A percentile compares a stretch with the other conserved stretches of the same genome.
Evolutionary conservation across 2,329 filamentous ascomycete species (phyloP).

Genomic region (Paraphaeosphaeria sporulosa): DNA sequence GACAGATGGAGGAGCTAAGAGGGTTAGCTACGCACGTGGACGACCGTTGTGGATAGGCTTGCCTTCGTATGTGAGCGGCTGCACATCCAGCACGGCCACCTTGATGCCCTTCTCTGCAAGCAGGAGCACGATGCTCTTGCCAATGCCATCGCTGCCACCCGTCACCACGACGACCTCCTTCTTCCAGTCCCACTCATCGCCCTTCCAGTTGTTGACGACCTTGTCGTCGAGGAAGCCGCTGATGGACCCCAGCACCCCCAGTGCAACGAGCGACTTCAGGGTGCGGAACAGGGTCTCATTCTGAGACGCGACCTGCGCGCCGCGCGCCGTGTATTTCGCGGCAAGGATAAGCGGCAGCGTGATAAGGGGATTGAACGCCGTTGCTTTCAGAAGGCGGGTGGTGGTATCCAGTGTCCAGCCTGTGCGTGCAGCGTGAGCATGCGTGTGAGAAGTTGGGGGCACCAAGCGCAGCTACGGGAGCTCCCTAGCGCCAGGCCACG

Average conservation of each 20-base stretch:
- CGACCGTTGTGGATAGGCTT: constrained; percentile 11
- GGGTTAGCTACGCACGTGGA: constrained; percentile 14
- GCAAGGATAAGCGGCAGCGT: constrained; percentile 70
- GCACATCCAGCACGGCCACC: constrained; percentile 76
- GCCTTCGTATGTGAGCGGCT: constrained; percentile 64
- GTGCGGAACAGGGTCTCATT: constrained; percentile 61
- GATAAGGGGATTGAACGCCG: constrained; percentile 69
- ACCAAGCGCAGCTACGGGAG: background rate
- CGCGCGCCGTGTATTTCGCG: constrained; percentile 69
- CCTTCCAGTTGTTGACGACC: constrained; percentile 59
- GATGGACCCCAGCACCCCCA: constrained; percentile 60
- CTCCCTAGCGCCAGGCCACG: background rate
- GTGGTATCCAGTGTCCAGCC: constrained; percentile 63
- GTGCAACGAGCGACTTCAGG: constrained; percentile 61
- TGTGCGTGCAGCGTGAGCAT: constrained; percentile 16
- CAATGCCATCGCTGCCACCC: constrained; percentile 78
- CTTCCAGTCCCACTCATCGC: constrained; percentile 69
- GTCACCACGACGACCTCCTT: constrained; percentile 77
- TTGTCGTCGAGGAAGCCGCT: constrained; percentile 62
- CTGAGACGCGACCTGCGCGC: constrained; percentile 60
- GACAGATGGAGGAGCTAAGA: constrained; percentile 60
- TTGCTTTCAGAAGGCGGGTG: constrained; percentile 64
- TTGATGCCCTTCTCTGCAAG: constrained; percentile 71
- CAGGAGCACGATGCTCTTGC: constrained; percentile 68
- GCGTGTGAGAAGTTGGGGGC: background rate